phyloP scores from a whole-genome alignment of 2,329 filamentous ascomycete species.

The Fusarium praegraminearum region DNA sequence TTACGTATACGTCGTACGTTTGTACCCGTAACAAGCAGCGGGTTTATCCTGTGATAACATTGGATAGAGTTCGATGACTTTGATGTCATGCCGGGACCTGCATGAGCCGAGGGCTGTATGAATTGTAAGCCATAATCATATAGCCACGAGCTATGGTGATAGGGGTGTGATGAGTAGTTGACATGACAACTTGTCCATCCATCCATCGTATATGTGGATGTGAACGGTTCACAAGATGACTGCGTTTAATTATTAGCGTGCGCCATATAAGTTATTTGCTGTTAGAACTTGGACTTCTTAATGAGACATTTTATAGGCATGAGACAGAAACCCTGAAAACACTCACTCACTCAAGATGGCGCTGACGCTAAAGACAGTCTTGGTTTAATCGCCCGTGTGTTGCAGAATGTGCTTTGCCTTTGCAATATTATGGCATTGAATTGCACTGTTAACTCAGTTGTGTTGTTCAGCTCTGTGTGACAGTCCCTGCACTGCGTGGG shows the following conservation, averaged over 20 bases:
- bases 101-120: slow-evolving; percentile 18
- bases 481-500: slow-evolving; percentile 6
- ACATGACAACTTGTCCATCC: neutral
- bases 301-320: slow-evolving; percentile 22
- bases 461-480: slow-evolving; percentile 21
- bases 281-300: neutral
- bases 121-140: neutral
- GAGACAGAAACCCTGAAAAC: neutral
- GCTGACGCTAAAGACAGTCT: slow-evolving; percentile 22
- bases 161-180: slow-evolving; percentile 19
- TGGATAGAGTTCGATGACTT: neutral
- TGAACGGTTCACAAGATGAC: slow-evolving; percentile 11
- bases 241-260: slow-evolving; percentile 6
- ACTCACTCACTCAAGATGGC: slow-evolving; percentile 1
- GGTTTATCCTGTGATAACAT: slow-evolving; percentile 11
- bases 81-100: slow-evolving; percentile 30
- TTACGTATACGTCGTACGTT: neutral
- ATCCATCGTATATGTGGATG: neutral
- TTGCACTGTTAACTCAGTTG: neutral
- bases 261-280: slow-evolving; percentile 8
- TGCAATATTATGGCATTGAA: neutral
- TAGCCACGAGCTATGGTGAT: neutral
- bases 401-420: slow-evolving; percentile 1
- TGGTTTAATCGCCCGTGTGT: slow-evolving; percentile 22
- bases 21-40: slow-evolving; percentile 4